Base-by-base conservation (phyloP, 2,329 filamentous ascomycete genomes). In the Botryotinia narcissicola region DNA sequence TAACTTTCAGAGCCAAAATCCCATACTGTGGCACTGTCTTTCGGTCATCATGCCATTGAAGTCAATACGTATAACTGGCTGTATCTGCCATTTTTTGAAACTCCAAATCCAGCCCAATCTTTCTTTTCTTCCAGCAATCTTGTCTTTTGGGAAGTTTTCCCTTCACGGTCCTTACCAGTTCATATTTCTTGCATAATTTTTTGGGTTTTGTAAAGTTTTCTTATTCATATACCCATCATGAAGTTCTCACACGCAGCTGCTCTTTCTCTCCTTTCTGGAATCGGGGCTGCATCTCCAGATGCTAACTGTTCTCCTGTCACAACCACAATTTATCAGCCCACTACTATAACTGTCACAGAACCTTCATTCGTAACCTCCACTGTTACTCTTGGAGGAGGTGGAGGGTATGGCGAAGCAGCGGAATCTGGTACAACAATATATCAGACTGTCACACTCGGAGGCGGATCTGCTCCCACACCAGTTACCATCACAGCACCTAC, bases 321-420 rank as follows among this genome's bases (percentile, higher is more conserved):
- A n/a, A 59, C 60, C n/a, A 72, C 70, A 29, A 66, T 72, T 44
- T 71, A 66, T 20, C 70, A 71, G 9, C 70, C 70, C 12, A 71
- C 44, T 40, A 67, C 60, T 35, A 44, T 67, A 44, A 72, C 70
- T 66, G 35, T 72, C 22, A 42, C 18, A 42, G 70, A 54, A 37
- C 5, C 46, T 12, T 66, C 60, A 4, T n/a, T 51, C 7, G 12
- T 57, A 10, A 67, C 70, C 9, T 66, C 70, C 44, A 67, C 48
- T 22, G 37, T 72, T 16, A 72, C 60, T 25, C 12, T 72, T 20
- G 70, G 57, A 14, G 32, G n/a, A 46, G 57, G 14, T 18, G 57
- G 61, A 51, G 70, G 37, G 3, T 62, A 62, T 20, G 40, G 40
- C n/a, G 51, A 32, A 29, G 51, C n/a, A 46, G 20, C 32, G 44